Evolutionary conservation across 2,329 filamentous ascomycete genomes (phyloP).

Genomic region (Botrytis deweyae): DNA sequence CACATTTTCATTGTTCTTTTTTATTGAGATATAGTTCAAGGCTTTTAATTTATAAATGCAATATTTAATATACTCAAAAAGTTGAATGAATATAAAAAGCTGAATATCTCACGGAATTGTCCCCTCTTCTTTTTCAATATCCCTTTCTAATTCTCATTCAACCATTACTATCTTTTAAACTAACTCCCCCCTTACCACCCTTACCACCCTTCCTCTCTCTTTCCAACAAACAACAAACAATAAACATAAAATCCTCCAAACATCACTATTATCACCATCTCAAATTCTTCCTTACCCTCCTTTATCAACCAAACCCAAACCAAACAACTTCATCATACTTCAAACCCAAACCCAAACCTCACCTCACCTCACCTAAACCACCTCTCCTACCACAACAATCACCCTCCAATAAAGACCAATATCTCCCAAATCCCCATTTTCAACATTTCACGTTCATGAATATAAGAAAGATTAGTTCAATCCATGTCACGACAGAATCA

Average conservation of each 20-base stretch:
- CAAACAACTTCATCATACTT: not conserved
- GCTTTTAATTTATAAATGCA: too few species aligned
- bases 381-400: not conserved
- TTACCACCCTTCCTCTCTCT: not conserved
- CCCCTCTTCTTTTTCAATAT: too few species aligned
- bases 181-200: too few species aligned
- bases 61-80: not conserved
- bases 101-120: not conserved
- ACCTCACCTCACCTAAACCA: not conserved
- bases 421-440: not conserved
- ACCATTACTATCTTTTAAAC: too few species aligned
- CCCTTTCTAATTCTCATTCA: too few species aligned
- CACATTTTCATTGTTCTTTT: not conserved
- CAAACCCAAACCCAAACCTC: too few species aligned
- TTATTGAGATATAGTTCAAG: too few species aligned
- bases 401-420: not conserved
- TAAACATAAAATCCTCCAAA: not conserved
- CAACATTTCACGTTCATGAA: not conserved
- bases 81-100: not conserved
- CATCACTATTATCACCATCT: not conserved
- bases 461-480: too few species aligned
- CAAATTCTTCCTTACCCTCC: not conserved
- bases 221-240: not conserved
- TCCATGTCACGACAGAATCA: not conserved
- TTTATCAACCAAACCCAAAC: not conserved